Evolutionary conservation across 140 eudicot genomes (phyloP).

Genomic region (Flaveria floridana): DNA sequence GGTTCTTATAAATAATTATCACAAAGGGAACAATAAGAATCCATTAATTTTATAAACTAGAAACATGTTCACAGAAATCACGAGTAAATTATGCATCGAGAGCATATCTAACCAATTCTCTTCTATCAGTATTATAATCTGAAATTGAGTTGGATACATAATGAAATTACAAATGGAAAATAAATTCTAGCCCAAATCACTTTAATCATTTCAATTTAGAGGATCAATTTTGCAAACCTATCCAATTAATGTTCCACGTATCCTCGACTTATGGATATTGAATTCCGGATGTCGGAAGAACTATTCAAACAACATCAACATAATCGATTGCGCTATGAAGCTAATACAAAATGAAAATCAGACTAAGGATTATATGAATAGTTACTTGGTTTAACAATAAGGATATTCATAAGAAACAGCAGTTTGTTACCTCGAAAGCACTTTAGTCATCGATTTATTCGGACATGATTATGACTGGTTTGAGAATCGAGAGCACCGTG

Average conservation of each 20-base stretch:
- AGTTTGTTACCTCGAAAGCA: conserved; percentile 5
- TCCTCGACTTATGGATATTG: neutral
- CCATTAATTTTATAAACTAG: neutral
- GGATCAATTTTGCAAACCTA: neutral
- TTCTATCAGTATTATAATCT: conserved; percentile 2
- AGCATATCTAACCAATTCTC: conserved; percentile 21
- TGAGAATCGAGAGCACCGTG: conserved; percentile 13
- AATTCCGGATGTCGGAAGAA: conserved; percentile 14
- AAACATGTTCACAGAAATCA: conserved; percentile 8
- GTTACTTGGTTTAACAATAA: neutral
- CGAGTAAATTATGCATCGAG: conserved; percentile 19
- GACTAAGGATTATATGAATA: neutral
- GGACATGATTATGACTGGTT: conserved; percentile 30
- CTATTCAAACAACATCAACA: conserved; percentile 7
- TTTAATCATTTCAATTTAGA: conserved; percentile 3
- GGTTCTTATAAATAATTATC: neutral
- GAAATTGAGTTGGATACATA: neutral
- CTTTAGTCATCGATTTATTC: conserved; percentile 25
- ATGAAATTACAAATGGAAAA: neutral
- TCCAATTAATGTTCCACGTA: neutral
- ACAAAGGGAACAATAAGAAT: conserved; percentile 13
- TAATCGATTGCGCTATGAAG: conserved; percentile 12
- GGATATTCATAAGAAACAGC: conserved; percentile 23
- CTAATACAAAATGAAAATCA: neutral
- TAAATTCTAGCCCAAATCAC: neutral